Conservation (phyloP, 495 filamentous ascomycete genomes). For the Aspergillus asperescens region DNA sequence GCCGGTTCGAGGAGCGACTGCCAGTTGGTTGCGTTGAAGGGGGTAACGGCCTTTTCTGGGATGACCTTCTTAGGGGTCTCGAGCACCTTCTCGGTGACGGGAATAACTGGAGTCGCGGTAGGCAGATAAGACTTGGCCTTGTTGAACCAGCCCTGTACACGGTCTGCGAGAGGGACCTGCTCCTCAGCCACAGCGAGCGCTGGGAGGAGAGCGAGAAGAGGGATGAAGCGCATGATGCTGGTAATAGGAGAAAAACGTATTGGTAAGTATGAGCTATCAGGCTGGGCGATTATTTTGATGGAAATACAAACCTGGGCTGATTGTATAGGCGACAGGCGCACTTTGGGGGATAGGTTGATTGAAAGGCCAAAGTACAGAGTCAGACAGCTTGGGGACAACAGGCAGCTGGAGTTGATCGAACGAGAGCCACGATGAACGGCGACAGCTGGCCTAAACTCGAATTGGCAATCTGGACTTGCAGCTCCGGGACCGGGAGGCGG, state of each 20-base stretch:
- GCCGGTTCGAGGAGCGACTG: slow-evolving; percentile 60
- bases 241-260: slow-evolving; percentile 8
- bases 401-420: slow-evolving; percentile 19
- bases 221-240: slow-evolving; percentile 62
- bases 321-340: slow-evolving; percentile 15
- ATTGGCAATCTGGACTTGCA: slow-evolving; percentile 9
- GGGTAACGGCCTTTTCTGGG: slow-evolving; percentile 49
- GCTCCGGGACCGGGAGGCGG: slow-evolving; percentile 10
- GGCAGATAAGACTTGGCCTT: slow-evolving; percentile 57
- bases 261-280: slow-evolving; percentile 5
- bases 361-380: slow-evolving; percentile 25
- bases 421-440: slow-evolving; percentile 22
- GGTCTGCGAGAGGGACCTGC: slow-evolving; percentile 66
- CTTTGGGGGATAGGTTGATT: slow-evolving; percentile 17
- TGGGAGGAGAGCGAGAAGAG: slow-evolving; percentile 59
- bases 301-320: slow-evolving; percentile 21
- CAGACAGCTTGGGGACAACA: slow-evolving; percentile 22
- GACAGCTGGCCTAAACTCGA: slow-evolving; percentile 24
- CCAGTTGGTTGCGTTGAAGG: slow-evolving; percentile 70
- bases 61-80: slow-evolving; percentile 50
- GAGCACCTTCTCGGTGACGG: slow-evolving; percentile 47
- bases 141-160: slow-evolving; percentile 60
- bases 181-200: slow-evolving; percentile 66
- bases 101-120: slow-evolving; percentile 42
- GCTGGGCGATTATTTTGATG: neutral